These are phyloP conservation scores for Leccinellum albellum DNA, from an alignment of 768 basidiomycete genomes.

Conservation along the genomic window DNA sequence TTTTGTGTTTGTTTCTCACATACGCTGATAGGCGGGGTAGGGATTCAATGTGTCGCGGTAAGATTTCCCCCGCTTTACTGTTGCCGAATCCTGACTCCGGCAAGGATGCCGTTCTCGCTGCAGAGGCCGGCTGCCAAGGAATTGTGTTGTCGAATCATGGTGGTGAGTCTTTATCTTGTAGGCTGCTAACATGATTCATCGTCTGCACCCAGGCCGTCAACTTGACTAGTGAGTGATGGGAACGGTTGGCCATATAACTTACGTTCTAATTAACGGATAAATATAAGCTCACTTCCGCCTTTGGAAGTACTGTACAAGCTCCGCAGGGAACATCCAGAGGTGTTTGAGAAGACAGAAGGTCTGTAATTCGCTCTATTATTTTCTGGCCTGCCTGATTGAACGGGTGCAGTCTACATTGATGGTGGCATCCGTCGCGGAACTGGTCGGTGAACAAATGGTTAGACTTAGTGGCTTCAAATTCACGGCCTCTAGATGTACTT, in stretches of 20 bases:
- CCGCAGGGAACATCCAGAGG: slow-evolving; percentile 67
- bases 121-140: slow-evolving; percentile 79
- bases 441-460: slow-evolving; percentile 36
- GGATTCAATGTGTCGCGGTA: slow-evolving; percentile 73
- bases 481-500: slow-evolving; percentile 56
- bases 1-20: neutral
- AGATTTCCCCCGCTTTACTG: neutral
- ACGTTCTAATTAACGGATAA: slow-evolving; percentile 11
- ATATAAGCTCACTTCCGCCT: slow-evolving; percentile 63
- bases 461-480: neutral
- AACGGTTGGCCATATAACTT: neutral
- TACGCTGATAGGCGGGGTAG: slow-evolving; percentile 32
- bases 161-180: slow-evolving; percentile 39
- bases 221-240: slow-evolving; percentile 62
- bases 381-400: slow-evolving; percentile 4
- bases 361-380: slow-evolving; percentile 1
- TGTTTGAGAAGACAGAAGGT: slow-evolving; percentile 72
- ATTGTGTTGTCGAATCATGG: slow-evolving; percentile 92
- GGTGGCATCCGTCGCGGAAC: slow-evolving; percentile 75
- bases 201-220: slow-evolving; percentile 51
- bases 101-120: slow-evolving; percentile 83
- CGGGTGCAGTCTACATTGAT: slow-evolving; percentile 72
- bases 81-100: slow-evolving; percentile 10
- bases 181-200: neutral
- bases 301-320: slow-evolving; percentile 76